Evolutionary conservation across 306 rosid species (phyloP).

Genomic region (Gleditsia sinensis): DNA sequence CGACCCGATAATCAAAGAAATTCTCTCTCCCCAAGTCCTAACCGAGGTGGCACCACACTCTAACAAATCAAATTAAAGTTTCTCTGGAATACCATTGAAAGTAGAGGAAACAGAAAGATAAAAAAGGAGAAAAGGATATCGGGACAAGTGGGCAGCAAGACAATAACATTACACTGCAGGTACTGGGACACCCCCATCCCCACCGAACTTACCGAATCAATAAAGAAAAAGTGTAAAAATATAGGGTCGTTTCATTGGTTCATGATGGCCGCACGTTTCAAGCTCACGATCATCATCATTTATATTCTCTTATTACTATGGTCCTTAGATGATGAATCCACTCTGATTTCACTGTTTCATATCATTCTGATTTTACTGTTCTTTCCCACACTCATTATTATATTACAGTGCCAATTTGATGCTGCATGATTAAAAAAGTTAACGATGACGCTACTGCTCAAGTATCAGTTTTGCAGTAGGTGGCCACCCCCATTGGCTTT

Average conservation of each 20-base stretch:
- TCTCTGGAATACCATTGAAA: no score
- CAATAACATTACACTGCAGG: slow-evolving; percentile 41
- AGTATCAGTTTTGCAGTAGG: not conserved
- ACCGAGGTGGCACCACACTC: no score
- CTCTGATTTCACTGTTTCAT: not conserved
- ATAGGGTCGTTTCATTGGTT: slow-evolving; percentile 59
- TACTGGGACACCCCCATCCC: slow-evolving; percentile 20
- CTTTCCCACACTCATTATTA: slow-evolving; percentile 34
- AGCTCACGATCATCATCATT: slow-evolving; percentile 43
- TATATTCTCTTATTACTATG: slow-evolving; percentile 43
- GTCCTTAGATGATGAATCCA: slow-evolving; percentile 38
- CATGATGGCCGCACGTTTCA: slow-evolving; percentile 83
- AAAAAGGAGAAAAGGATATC: no score
- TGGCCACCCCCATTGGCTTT: no score
- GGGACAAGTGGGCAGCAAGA: slow-evolving; percentile 45
- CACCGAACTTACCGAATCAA: slow-evolving; percentile 31
- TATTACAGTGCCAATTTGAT: slow-evolving; percentile 8
- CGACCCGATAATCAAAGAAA: not conserved
- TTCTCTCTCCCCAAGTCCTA: not conserved
- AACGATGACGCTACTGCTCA: not conserved
- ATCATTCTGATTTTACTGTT: not conserved
- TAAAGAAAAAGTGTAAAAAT: slow-evolving; percentile 18
- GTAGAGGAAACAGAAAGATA: no score
- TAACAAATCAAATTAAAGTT: no score
- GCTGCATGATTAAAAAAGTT: slow-evolving; percentile 36